Evolutionary conservation across 1,284 basidiomycete species (phyloP).

Genomic region (Moniliella sp.): DNA sequence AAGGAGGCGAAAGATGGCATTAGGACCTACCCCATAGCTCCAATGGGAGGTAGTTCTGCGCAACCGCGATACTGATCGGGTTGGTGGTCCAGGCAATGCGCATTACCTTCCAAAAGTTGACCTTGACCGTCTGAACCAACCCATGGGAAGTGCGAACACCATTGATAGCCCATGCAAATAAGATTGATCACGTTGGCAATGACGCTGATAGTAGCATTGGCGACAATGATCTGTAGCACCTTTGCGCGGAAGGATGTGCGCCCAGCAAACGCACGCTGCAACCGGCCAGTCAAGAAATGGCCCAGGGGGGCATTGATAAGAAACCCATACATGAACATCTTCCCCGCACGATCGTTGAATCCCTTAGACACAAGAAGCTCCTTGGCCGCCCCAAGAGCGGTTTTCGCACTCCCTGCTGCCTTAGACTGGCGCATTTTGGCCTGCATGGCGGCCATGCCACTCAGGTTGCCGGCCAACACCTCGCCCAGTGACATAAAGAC

Average conservation of each 20-base stretch:
- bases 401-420: too few species aligned
- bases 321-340: constrained; percentile 65
- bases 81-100: constrained; percentile 52
- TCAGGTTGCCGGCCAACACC: not conserved
- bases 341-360: constrained; percentile 40
- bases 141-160: constrained; percentile 51
- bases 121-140: constrained; percentile 49
- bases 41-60: constrained; percentile 52
- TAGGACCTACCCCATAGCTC: constrained; percentile 39
- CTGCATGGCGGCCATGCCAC: not conserved
- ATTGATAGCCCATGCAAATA: constrained; percentile 54
- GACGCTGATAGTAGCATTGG: constrained; percentile 56
- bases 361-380: constrained; percentile 11
- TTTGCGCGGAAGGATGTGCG: constrained; percentile 49
- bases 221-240: constrained; percentile 48
- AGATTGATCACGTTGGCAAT: constrained; percentile 47
- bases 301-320: constrained; percentile 61
- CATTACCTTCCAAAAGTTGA: constrained; percentile 54
- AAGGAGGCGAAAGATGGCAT: not conserved
- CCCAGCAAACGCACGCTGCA: constrained; percentile 57
- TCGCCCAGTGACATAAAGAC: constrained; percentile 1
- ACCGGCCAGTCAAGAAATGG: constrained; percentile 42
- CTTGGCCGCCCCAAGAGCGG: too few species aligned
- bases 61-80: constrained; percentile 49
- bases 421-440: too few species aligned